Percentiles rank a stretch among this genome's conserved stretches.
Evolutionary conservation across 192 early-diverging fungal species (phyloP).

Genomic region (Nowakowskiella sp.): DNA sequence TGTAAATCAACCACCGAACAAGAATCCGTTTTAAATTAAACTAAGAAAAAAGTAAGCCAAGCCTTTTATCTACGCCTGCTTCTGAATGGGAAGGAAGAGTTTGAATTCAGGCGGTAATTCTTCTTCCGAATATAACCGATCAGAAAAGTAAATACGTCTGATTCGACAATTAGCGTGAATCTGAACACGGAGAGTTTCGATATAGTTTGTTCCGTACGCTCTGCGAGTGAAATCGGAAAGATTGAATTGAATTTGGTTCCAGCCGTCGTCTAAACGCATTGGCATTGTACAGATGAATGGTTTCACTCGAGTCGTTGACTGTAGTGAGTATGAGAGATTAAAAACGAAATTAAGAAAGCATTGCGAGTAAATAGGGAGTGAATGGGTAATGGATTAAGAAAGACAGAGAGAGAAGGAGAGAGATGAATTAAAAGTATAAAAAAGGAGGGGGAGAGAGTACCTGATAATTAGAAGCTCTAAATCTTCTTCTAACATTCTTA

Average conservation of each 20-base stretch:
- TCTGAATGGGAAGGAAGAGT: conserved; percentile 72
- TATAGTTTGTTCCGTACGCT: conserved; percentile 83
- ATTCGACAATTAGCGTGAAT: conserved; percentile 88
- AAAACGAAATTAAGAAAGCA: not conserved
- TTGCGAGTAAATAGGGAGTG: not conserved
- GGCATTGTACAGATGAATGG: conserved; percentile 88
- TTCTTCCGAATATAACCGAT: conserved; percentile 83
- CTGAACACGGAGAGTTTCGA: conserved; percentile 78
- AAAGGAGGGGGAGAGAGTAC: conserved; percentile 26
- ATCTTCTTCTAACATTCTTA: conserved; percentile 66
- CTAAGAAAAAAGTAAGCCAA: too few relatives aligned
- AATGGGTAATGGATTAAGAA: not conserved
- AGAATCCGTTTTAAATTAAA: not conserved
- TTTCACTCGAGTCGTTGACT: conserved; percentile 74
- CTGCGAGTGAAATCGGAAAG: conserved; percentile 75
- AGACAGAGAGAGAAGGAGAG: conserved; percentile 1
- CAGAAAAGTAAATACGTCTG: conserved; percentile 84
- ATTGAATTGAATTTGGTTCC: conserved; percentile 94
- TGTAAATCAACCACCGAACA: too few relatives aligned
- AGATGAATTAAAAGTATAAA: not conserved
- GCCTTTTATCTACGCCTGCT: conserved; percentile 30
- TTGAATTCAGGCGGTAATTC: conserved; percentile 89
- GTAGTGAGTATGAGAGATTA: not conserved
- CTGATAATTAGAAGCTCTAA: conserved; percentile 88
- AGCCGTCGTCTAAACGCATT: conserved; percentile 84